Conservation (phyloP, 225 moss, liverwort and hornwort species). For the Antitrichia curtipendula region DNA sequence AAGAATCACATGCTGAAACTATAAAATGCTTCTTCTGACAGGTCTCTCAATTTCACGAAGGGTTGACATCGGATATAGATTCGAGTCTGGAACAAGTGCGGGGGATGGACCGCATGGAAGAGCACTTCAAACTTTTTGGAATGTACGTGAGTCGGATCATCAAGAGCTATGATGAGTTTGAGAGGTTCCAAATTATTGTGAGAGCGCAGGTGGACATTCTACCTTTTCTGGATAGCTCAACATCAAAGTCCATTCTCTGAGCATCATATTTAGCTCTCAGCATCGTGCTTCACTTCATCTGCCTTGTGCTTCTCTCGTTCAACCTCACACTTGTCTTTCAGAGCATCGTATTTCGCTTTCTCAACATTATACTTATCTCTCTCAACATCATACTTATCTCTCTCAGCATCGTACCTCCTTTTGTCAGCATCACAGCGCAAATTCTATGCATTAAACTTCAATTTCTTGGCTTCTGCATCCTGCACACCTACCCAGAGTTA, state of each 20-base stretch:
- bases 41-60: neutral
- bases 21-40: neutral
- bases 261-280: neutral
- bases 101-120: neutral
- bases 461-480: neutral
- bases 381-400: neutral
- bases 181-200: no score
- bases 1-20: neutral
- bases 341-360: no score
- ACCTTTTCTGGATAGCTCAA: neutral
- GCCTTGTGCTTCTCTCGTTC: neutral
- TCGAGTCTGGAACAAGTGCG: neutral
- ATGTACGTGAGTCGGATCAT: neutral
- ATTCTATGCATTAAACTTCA: neutral
- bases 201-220: neutral
- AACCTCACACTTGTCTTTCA: neutral
- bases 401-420: neutral
- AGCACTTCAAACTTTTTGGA: neutral
- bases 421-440: neutral
- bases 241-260: neutral
- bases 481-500: neutral
- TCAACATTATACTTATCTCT: neutral
- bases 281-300: neutral
- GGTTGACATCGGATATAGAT: neutral
- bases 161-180: neutral